phyloP scores from a whole-genome alignment of 371 early-diverging fungal genomes.

The Basidiobolus meristosporus region DNA sequence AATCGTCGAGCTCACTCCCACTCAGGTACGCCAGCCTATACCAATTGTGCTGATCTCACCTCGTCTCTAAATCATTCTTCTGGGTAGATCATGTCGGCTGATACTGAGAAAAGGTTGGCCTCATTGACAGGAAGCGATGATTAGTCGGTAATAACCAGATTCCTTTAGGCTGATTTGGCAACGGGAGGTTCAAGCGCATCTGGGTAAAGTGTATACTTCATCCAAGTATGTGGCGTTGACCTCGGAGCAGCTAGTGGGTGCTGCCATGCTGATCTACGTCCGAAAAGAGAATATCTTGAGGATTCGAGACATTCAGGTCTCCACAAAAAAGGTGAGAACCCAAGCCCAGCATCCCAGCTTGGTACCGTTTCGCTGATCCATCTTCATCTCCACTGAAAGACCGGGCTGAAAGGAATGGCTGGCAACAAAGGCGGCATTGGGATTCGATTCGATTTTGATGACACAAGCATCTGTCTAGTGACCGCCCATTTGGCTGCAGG shows the following conservation, averaged over 20 bases:
- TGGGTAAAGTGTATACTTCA: slow-evolving; percentile 12
- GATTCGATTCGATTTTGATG: slow-evolving; percentile 64
- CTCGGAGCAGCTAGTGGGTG: slow-evolving; percentile 74
- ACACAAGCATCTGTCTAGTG: slow-evolving; percentile 75
- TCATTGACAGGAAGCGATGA: too few relatives aligned
- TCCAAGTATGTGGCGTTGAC: slow-evolving; percentile 51
- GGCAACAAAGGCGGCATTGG: slow-evolving; percentile 87
- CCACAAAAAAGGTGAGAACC: slow-evolving; percentile 54
- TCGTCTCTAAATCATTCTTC: background rate
- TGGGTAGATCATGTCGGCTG: background rate
- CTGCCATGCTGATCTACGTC: slow-evolving; percentile 65
- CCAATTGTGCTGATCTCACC: slow-evolving; percentile 14
- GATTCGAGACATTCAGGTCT: slow-evolving; percentile 69
- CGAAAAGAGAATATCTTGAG: slow-evolving; percentile 34
- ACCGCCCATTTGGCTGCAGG: slow-evolving; percentile 91
- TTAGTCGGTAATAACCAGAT: too few relatives aligned
- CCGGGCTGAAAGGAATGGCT: slow-evolving; percentile 62
- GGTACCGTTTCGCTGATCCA: background rate
- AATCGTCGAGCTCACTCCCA: slow-evolving; percentile 77
- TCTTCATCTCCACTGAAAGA: slow-evolving; percentile 13
- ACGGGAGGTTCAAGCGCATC: background rate
- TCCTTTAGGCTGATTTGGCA: background rate
- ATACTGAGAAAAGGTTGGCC: background rate
- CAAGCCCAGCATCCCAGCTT: too few relatives aligned
- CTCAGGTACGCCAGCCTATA: slow-evolving; percentile 70